Evolutionary conservation across 306 rosid species (phyloP).

Genomic region (Dicorynia guianensis): DNA sequence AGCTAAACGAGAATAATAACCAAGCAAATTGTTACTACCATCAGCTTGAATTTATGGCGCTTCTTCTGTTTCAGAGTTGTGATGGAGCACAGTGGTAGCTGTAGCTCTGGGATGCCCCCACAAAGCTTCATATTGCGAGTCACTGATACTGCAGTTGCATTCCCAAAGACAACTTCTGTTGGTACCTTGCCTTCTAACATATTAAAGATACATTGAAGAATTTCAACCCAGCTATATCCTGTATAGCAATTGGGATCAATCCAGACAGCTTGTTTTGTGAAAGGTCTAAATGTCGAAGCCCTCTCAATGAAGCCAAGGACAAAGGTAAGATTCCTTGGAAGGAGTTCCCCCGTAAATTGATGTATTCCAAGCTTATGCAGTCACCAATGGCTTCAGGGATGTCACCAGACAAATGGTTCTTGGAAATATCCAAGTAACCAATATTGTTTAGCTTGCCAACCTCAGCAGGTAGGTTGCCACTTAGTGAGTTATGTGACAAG

Average conservation of each 20-base stretch:
- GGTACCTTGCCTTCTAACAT: slow-evolving; percentile 21
- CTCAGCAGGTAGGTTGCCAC: not conserved
- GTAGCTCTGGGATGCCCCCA: slow-evolving; percentile 9
- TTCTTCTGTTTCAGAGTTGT: not conserved
- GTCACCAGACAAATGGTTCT: slow-evolving; percentile 22
- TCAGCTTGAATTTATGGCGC: not conserved
- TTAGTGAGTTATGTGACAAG: not conserved
- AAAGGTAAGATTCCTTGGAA: slow-evolving; percentile 10
- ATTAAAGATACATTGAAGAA: not conserved
- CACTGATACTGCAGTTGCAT: not conserved
- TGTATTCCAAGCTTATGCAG: not conserved
- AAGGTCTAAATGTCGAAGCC: not conserved
- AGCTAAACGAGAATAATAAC: not conserved
- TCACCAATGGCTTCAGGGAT: slow-evolving; percentile 6
- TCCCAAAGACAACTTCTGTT: slow-evolving; percentile 8
- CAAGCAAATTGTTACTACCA: not conserved
- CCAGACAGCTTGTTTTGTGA: slow-evolving; percentile 15
- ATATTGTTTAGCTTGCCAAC: not conserved
- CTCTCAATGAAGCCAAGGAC: not conserved
- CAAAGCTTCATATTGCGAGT: not conserved
- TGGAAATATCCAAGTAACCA: slow-evolving; percentile 5
- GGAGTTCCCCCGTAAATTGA: not conserved
- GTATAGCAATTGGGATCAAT: not conserved
- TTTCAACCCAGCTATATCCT: not conserved
- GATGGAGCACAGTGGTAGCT: slow-evolving; percentile 21